Evolutionary conservation across 495 filamentous ascomycete genomes (phyloP).

Genomic region (Talaromyces thailandensis): DNA sequence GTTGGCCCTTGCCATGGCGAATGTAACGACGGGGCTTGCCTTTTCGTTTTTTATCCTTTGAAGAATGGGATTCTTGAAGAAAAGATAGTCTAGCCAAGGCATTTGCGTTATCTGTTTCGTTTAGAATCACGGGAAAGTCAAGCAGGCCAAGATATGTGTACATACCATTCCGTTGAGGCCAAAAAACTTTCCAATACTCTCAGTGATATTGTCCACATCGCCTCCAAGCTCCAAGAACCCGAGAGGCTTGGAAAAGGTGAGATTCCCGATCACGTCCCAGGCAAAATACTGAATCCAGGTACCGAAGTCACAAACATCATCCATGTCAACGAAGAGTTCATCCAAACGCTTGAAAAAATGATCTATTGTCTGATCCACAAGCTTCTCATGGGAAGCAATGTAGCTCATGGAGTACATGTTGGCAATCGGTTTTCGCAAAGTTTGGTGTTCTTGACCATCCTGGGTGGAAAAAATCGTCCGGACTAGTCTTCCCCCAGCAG

Average conservation of each 20-base stretch:
- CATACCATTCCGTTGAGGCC: too few relatives aligned
- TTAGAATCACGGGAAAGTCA: not conserved
- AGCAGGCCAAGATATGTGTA: not conserved
- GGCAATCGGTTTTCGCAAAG: conserved; percentile 30
- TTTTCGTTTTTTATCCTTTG: not conserved
- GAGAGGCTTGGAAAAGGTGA: conserved; percentile 25
- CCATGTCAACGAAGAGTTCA: conserved; percentile 15
- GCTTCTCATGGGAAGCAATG: conserved; percentile 21
- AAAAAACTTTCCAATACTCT: conserved; percentile 18
- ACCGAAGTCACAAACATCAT: conserved; percentile 25
- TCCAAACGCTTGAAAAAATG: conserved; percentile 26
- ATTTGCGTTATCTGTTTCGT: conserved; percentile 22
- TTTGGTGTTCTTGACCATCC: conserved; percentile 30
- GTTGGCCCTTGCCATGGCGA: not conserved
- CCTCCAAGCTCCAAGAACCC: conserved; percentile 31
- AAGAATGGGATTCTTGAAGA: conserved; percentile 15
- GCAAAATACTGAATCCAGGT: conserved; percentile 39
- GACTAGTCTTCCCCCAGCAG: conserved; percentile 16
- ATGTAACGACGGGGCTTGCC: not conserved
- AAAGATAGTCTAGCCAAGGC: conserved; percentile 26
- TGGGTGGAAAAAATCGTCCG: conserved; percentile 27
- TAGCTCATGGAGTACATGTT: conserved; percentile 26
- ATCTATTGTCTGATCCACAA: conserved; percentile 18
- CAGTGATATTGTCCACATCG: conserved; percentile 31
- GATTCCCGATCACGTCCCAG: conserved; percentile 34